Conservation (phyloP, 148 eudicot genomes). For the Silene latifolia region DNA sequence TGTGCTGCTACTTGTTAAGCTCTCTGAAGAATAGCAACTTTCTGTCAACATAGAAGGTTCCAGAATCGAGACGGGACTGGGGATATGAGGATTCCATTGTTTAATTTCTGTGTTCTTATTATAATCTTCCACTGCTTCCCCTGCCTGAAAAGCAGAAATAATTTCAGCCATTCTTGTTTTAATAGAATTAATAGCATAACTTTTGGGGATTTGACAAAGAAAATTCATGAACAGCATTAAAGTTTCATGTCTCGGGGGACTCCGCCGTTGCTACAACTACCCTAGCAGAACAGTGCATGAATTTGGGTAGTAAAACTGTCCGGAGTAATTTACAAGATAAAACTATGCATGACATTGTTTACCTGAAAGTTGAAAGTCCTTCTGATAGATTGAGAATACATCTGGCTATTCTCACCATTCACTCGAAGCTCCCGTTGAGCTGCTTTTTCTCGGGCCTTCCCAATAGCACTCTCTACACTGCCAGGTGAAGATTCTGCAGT, state of each 20-base stretch:
- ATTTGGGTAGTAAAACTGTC: not conserved
- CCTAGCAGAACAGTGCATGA: not conserved
- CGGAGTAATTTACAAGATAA: not conserved
- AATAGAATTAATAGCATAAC: not conserved
- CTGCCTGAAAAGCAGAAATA: conserved; percentile 26
- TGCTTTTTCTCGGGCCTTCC: conserved; percentile 25
- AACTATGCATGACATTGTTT: not conserved
- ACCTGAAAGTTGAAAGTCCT: conserved; percentile 51
- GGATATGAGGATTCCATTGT: conserved; percentile 44
- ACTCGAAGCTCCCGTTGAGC: conserved; percentile 20
- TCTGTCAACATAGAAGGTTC: conserved; percentile 59
- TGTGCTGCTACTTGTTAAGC: conserved; percentile 42
- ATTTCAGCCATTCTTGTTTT: not conserved
- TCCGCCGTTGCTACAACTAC: too few relatives aligned
- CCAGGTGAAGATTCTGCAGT: conserved; percentile 14
- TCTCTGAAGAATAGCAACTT: conserved; percentile 76
- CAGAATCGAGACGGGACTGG: conserved; percentile 82
- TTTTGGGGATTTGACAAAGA: not conserved
- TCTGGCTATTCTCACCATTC: conserved; percentile 3
- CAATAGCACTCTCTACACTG: conserved; percentile 29
- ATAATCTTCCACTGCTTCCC: conserved; percentile 36
- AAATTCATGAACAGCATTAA: not conserved
- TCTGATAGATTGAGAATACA: conserved; percentile 26
- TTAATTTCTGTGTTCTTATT: conserved; percentile 37
- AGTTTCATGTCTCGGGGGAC: too few relatives aligned